Percentiles rank a stretch among this genome's conserved stretches.
phyloP scores from a whole-genome alignment of 495 filamentous ascomycete species.

The Xylaria longipes region DNA sequence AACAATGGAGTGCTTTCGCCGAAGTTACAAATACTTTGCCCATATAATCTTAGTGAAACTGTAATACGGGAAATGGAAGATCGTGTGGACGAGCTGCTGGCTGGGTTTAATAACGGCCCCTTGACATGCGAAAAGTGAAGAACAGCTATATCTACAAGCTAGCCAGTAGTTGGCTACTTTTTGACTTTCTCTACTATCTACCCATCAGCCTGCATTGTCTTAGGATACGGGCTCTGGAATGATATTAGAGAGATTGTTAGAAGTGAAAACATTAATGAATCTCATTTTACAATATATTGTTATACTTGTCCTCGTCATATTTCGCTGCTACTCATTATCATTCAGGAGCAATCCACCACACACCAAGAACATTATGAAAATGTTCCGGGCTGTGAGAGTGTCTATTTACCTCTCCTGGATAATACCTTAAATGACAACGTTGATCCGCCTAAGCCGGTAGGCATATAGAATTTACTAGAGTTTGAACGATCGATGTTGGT shows the following conservation, averaged over 20 bases:
- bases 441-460: too few species aligned
- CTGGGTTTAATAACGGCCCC: neutral
- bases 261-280: neutral
- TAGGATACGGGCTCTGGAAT: neutral
- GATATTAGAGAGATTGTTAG: neutral
- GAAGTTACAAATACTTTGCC: conserved; percentile 55
- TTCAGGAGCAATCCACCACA: neutral
- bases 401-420: neutral
- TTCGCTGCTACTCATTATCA: neutral
- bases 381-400: neutral
- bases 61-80: neutral
- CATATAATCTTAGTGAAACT: conserved; percentile 12
- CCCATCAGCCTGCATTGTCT: neutral
- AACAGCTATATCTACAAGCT: neutral
- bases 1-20: conserved; percentile 73
- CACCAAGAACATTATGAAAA: neutral
- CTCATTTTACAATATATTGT: neutral
- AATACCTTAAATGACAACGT: neutral
- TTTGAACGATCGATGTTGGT: too few species aligned
- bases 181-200: neutral
- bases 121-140: neutral
- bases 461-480: too few species aligned
- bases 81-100: neutral
- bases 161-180: neutral
- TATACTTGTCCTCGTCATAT: neutral